Evolutionary conservation across 345 rosid species (phyloP), one percentile per base, ranked within the genome.

Genomic region (Moricandia arvensis): DNA sequence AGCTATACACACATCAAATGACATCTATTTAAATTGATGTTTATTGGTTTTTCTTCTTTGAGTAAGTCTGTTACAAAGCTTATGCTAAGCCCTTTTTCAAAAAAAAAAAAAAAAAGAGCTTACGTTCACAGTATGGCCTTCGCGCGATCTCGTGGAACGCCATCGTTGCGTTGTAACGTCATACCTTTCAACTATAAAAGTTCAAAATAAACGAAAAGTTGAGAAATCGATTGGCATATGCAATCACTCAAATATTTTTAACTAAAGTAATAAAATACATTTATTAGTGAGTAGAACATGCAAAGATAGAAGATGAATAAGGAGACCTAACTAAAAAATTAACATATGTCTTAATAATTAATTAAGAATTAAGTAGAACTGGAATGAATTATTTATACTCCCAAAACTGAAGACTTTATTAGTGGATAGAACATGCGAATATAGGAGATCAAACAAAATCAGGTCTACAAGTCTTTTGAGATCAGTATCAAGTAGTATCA

Each of bases 101-200:
- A n/a, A n/a, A n/a, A n/a, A n/a, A n/a, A n/a, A n/a, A n/a, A n/a
- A n/a, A n/a, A n/a, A n/a, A n/a, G n/a, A n/a, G n/a, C n/a, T 58
- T 31, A 74, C 78, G 72, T 59, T 66, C 29, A 24, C 51, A 43
- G 15, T 30, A 65, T 74, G 59, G 47, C 57, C 45, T 65, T 38
- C 64, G 57, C 30, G 57, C 45, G 63, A 53, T 73, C 5, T 63
- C 45, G 30, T 43, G 58, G 57, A 73, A 38, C 43, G 21, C 43
- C 41, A 49, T 41, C 45, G 63, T 38, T 65, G 58, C 71, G 65
- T 1, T 73, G 71, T 55, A 27, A 34, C 11, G 26, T 49, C 51
- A 61, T 61, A 31, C 17, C 15, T 63, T 29, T 29, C 5, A 37
- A 64, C 13, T 43, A 43, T 43, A 13, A 43, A 61, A 72, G 16